Percentiles rank a stretch among this genome's conserved stretches.
These are phyloP conservation scores for Globisporangium spiculum DNA, from an alignment of 352 stramenopile genomes.

Conservation along the genomic window DNA sequence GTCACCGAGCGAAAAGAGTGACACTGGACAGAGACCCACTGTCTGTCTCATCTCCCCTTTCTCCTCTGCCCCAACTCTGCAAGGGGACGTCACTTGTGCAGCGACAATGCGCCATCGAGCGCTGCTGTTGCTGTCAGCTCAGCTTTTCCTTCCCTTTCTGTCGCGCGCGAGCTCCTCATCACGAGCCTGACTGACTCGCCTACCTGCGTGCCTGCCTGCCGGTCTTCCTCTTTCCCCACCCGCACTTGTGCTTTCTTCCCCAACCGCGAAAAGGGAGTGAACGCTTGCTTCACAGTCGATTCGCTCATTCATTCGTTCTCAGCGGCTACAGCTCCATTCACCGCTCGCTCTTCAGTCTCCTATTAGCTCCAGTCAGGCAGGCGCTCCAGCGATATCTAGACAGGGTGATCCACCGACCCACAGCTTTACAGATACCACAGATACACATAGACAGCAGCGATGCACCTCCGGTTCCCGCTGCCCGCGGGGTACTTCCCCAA, in stretches of 20 bases:
- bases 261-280: neutral
- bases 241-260: neutral
- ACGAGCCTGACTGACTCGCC: neutral
- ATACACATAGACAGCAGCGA: constrained; percentile 21
- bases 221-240: neutral
- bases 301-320: neutral
- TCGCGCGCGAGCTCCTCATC: too few species aligned
- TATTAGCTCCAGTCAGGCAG: neutral
- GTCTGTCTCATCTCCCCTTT: neutral
- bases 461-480: constrained; percentile 73
- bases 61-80: neutral
- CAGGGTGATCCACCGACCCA: neutral
- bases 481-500: constrained; percentile 67
- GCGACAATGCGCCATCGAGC: neutral
- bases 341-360: neutral
- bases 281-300: neutral
- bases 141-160: neutral
- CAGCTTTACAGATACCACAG: constrained; percentile 7
- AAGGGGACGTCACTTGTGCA: constrained; percentile 2
- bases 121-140: neutral
- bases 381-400: neutral
- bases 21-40: neutral
- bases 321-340: neutral
- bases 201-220: too few species aligned
- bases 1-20: neutral